Base-by-base conservation (phyloP, 768 basidiomycete genomes). In the Auricularia sp. region DNA sequence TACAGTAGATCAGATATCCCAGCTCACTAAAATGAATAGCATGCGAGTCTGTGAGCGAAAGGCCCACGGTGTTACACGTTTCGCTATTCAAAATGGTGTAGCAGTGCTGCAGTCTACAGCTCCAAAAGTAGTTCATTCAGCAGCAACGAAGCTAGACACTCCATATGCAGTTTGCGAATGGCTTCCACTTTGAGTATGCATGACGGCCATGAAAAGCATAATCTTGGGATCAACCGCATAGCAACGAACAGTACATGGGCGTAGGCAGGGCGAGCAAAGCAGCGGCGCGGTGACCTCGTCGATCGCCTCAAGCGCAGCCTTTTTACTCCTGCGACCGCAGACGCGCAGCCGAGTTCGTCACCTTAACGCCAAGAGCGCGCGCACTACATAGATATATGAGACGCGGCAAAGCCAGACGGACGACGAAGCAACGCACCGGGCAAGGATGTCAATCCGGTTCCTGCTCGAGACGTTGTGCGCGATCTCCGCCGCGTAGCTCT, bases 401-500 rank as follows among this genome's bases (percentile, higher is more conserved):
- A 36, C 21, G 61, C 44, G 42, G 47, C 39, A 63, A 61, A 62
- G 65, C 67, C 47, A 8, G 5, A 7, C 54, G 58, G 4, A 21
- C 33, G 60, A 29, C 18, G 7, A 21, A 60, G 43, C 18, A 29
- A 75, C 79, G 53, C 67, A 91, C 88, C 94, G 84, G 78, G 95
- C 93, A 61, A 98, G 79, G 70, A 99, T 94, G 64, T 83, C 79
- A 63, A 87, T 87, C 70, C 97, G 91, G 84, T 98, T 98, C 75
- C 92, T 88, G 82, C 90, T 91, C 80, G 88, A 91, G 68, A 99
- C 94, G 70, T 86, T 87, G 83, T 97, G 95, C 62, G 97, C 97
- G 71, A 99, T 93, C 76, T 96, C 93, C 63, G 94, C 97, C 61
- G 94, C 88, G 74, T 89, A 98, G 72, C 80, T 88, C 82, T 92